phyloP scores from a whole-genome alignment of 148 eudicot genomes.

The Cornus suecica region DNA sequence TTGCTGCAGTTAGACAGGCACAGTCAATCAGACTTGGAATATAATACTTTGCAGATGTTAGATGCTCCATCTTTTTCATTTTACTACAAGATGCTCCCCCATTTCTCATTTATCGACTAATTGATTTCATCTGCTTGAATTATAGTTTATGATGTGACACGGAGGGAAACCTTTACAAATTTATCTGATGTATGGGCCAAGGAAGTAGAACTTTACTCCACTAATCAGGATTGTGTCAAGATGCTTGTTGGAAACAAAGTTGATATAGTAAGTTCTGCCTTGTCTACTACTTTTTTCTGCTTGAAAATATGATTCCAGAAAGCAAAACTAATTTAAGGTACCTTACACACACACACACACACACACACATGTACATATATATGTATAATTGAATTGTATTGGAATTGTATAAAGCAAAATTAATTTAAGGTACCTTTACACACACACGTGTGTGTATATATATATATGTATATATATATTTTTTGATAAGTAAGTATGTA shows the following conservation, averaged over 20 bases:
- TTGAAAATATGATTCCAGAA: not conserved
- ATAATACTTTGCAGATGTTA: not conserved
- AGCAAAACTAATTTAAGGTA: not conserved
- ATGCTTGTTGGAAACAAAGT: constrained; percentile 99
- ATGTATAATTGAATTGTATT: not conserved
- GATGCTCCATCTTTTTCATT: not conserved
- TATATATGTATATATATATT: too few species aligned
- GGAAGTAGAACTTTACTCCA: constrained; percentile 86
- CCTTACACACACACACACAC: too few species aligned
- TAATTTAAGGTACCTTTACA: too few species aligned
- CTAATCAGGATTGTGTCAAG: constrained; percentile 84
- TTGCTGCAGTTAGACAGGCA: not conserved
- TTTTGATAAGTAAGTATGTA: too few species aligned
- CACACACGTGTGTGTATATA: too few species aligned
- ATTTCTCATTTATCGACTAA: constrained; percentile 1
- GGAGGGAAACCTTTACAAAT: constrained; percentile 90
- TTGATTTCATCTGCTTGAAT: constrained; percentile 15
- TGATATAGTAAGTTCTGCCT: constrained; percentile 60
- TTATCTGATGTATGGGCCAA: constrained; percentile 92
- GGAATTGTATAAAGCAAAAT: not conserved
- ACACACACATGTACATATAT: too few species aligned
- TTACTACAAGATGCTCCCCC: not conserved
- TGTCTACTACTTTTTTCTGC: constrained; percentile 5
- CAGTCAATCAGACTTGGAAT: not conserved
- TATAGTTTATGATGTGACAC: constrained; percentile 88